Evolutionary conservation across 2,329 filamentous ascomycete species (phyloP), one percentile per base, ranked within the genome.

Genomic region (Mollisia scopiformis): DNA sequence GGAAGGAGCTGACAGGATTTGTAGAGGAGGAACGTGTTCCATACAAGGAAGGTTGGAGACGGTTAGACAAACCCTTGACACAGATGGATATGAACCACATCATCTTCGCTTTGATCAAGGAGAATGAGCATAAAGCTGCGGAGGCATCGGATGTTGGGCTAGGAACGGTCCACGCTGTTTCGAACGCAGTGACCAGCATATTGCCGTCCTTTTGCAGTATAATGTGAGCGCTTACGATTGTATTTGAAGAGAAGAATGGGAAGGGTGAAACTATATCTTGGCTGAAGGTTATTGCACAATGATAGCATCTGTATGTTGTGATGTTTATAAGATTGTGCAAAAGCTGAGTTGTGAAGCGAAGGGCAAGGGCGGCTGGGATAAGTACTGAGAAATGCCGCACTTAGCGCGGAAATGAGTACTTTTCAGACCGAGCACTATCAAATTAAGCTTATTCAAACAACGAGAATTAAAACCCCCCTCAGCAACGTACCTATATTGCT

Each of bases 1-100:
- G 6, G 6, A 14, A 31, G n/a, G 13, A 23, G 31, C 57, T 59
- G 47, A 64, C 35, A 25, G n/a, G 10, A 6, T n/a, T 30, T 46
- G 1, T 41, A 65, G 63, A 65, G 28, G 47, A 65, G 16, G 63
- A 65, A 43, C 51, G 63, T 27, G 19, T 65, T 1, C 63, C 63
- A 11, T 65, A 56, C 37, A 65, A 63, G 16, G 63, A 65, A 21
- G 63, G 63, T 2, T 65, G 63, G 63, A 61, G 61, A 56, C 55
- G 52, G 31, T 56, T 39, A 35, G 46, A 57, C 11, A 47, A 55
- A 21, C 61, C 61, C 1, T 35, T 65, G 21, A 65, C 63, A 2
- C 63, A 65, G 50, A 31, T 27, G 25, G 55, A 65, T 41, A 63
- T 65, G 63, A 65, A 65, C 25, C 63, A 65, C 41, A 37, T 65